Evolutionary conservation across 495 filamentous ascomycete species (phyloP).

Genomic region (Penicillium turbatum): DNA sequence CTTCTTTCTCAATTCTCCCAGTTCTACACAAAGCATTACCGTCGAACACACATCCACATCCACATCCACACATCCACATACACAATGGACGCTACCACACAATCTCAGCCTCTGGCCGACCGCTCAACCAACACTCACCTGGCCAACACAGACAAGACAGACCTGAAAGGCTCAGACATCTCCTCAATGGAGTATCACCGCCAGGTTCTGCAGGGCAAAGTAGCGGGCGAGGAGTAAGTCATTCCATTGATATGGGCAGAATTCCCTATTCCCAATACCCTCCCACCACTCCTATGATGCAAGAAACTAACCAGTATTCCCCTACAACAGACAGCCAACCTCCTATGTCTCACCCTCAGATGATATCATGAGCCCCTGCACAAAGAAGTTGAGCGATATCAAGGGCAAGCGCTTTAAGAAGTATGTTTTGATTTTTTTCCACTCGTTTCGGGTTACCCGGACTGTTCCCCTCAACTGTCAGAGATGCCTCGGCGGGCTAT

Average conservation of each 20-base stretch:
- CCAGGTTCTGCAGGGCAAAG: constrained; percentile 66
- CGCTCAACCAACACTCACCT: constrained; percentile 46
- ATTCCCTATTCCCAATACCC: no score
- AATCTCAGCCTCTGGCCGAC: constrained; percentile 38
- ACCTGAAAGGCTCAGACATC: constrained; percentile 32
- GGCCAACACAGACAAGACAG: constrained; percentile 30
- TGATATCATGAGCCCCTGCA: constrained; percentile 87
- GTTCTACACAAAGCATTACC: neutral
- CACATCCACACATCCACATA: constrained; percentile 1
- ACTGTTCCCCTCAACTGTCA: neutral
- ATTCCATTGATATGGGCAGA: no score
- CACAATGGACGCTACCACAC: constrained; percentile 36
- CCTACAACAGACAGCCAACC: constrained; percentile 44
- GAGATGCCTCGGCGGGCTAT: neutral
- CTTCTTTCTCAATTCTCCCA: constrained; percentile 1
- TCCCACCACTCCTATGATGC: neutral
- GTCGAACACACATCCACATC: constrained; percentile 1
- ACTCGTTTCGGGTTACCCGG: neutral
- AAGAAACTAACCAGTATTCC: neutral
- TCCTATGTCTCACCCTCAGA: constrained; percentile 89
- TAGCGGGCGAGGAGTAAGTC: constrained; percentile 65
- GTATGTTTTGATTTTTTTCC: constrained; percentile 24
- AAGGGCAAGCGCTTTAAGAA: constrained; percentile 74
- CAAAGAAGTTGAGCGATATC: constrained; percentile 80
- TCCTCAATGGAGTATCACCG: constrained; percentile 73